Evolutionary conservation across 768 basidiomycete genomes (phyloP).

Genomic region (Crucibulum laeve): DNA sequence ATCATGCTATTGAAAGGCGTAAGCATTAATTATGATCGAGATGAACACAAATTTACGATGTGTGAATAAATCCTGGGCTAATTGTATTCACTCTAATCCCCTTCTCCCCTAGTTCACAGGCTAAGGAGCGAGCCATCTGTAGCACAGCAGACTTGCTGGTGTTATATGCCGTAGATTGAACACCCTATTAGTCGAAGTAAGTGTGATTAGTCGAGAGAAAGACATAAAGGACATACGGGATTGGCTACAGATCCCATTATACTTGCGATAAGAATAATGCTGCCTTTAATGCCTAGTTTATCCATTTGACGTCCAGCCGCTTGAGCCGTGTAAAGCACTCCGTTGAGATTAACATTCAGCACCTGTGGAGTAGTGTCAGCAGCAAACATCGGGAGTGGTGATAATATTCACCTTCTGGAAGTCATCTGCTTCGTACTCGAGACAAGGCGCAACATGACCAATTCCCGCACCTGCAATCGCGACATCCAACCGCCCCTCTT

Average conservation of each 20-base stretch:
- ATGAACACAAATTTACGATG: slow-evolving; percentile 24
- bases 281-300: slow-evolving; percentile 40
- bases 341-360: slow-evolving; percentile 57
- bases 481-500: slow-evolving; percentile 59
- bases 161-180: slow-evolving; percentile 73
- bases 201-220: neutral
- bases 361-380: slow-evolving; percentile 35
- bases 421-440: slow-evolving; percentile 49
- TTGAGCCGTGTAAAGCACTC: slow-evolving; percentile 56
- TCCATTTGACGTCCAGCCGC: slow-evolving; percentile 58
- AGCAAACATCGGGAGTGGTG: too few species aligned
- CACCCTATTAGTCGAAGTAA: slow-evolving; percentile 32
- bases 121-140: slow-evolving; percentile 76
- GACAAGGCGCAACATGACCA: slow-evolving; percentile 34
- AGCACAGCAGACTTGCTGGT: slow-evolving; percentile 72
- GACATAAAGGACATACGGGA: slow-evolving; percentile 33
- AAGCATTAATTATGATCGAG: too few species aligned
- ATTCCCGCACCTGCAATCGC: slow-evolving; percentile 69
- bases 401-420: too few species aligned
- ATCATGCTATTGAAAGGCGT: too few species aligned
- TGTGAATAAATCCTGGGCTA: slow-evolving; percentile 74
- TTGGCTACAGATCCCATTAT: slow-evolving; percentile 65
- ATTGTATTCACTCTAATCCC: slow-evolving; percentile 68
- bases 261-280: slow-evolving; percentile 58
- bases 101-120: slow-evolving; percentile 64